Conservation (phyloP, 176 grass and related monocot species). For the Phoenix dactylifera region DNA sequence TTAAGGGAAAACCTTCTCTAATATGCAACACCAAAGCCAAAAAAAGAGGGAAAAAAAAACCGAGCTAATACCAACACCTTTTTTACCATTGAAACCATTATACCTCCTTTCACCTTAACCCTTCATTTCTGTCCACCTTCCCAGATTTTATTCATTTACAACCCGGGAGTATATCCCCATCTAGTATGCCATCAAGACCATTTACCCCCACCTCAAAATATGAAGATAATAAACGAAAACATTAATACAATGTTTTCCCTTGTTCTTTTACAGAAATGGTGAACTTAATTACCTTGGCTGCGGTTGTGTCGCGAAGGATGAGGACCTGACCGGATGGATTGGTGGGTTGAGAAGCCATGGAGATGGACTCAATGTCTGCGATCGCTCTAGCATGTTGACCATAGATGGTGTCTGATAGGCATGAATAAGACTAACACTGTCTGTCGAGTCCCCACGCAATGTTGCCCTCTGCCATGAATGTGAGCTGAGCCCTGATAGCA, state of each 20-base stretch:
- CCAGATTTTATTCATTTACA: too few relatives aligned
- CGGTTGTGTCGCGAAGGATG: not conserved
- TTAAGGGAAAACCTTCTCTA: constrained; percentile 10
- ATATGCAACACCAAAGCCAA: constrained; percentile 4
- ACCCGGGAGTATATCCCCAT: too few relatives aligned
- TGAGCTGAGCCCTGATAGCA: constrained; percentile 83
- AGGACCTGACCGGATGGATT: not conserved
- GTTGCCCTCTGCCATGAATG: constrained; percentile 96
- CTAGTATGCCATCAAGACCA: too few relatives aligned
- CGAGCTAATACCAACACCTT: not conserved
- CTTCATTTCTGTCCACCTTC: too few relatives aligned
- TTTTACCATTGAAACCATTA: not conserved
- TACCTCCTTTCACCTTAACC: too few relatives aligned
- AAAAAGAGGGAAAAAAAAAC: not conserved
- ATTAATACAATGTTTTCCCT: not conserved
- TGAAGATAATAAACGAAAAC: not conserved
- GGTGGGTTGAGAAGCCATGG: not conserved
- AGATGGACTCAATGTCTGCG: constrained; percentile 25
- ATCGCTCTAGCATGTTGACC: constrained; percentile 40
- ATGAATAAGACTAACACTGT: constrained; percentile 17
- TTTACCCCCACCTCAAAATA: not conserved
- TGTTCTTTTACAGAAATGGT: not conserved
- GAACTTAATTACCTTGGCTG: not conserved
- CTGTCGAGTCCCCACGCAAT: constrained; percentile 48
- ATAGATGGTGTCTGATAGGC: constrained; percentile 43